Base-by-base conservation (phyloP, 148 eudicot genomes). In the Rhododendron molle region DNA sequence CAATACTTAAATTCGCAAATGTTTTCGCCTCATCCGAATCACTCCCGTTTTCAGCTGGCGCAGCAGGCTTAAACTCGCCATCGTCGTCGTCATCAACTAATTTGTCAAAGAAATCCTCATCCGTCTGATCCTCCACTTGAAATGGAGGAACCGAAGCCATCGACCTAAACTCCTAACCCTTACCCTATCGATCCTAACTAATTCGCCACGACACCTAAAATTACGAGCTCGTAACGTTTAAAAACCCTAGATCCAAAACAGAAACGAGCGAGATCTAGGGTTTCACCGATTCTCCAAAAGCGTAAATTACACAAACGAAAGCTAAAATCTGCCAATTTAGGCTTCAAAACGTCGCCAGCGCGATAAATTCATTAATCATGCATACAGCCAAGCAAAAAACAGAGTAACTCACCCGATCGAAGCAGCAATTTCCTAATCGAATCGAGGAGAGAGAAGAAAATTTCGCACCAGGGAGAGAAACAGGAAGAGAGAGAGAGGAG, bases 91-190 rank as follows among this genome's bases (percentile, higher is more conserved):
- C 95, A 49, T 96, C 98, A 79, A 96, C 98, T 88, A 96, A 90
- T 83, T 94, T 93, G 84, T 96, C 98, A 81, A 96, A 96, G 84
- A 94, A 94, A 87, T 92, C 98, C 88, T 92, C 96, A 85, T 93
- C 95, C 30, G 96, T 90, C 79, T 88, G 93, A 91, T 94, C 98
- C 92, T 92, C 98, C 98, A 93, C 88, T 87, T 86, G 90, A 81
- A 94, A 93, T 86, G 93, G 92, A 93, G 96, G 93, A 91, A 65
- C 85, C 74, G 96, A 90, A 86, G 95, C 97, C 98, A 95, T 94
- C 80, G 56, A 84, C 81, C 81, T 69, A 28, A 69, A 23, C 26
- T 69, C 74, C 18, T 85, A 90, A 87, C 77, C 91, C 92, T 85
- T 84, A 89, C 79, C 62, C 69, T 67, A 58, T 79, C 47, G 36